These are phyloP conservation scores for Articulospora tetracladia DNA, from an alignment of 495 filamentous ascomycete genomes.

Conservation along the genomic window DNA sequence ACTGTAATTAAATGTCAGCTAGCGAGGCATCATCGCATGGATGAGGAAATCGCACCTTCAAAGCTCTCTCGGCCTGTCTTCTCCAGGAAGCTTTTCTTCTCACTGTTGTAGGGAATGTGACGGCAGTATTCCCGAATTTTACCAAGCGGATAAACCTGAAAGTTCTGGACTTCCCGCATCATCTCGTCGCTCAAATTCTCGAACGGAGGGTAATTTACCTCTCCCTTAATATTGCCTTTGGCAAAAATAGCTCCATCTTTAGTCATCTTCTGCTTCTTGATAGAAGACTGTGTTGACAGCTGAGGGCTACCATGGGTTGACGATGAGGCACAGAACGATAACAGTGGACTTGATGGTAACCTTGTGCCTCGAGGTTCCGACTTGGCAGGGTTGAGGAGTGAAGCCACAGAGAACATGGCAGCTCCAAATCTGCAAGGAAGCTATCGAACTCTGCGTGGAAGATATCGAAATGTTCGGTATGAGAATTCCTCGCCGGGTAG, in stretches of 20 bases:
- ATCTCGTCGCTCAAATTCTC: constrained; percentile 56
- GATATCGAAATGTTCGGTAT: constrained; percentile 14
- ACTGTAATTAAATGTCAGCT: constrained; percentile 47
- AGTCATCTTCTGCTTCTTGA: constrained; percentile 41
- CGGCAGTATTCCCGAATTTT: constrained; percentile 63
- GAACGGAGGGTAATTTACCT: constrained; percentile 63
- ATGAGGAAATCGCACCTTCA: constrained; percentile 57
- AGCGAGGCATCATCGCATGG: constrained; percentile 10
- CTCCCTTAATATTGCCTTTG: constrained; percentile 54
- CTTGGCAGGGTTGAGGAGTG: constrained; percentile 56
- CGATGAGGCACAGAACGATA: constrained; percentile 21
- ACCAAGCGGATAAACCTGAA: constrained; percentile 63
- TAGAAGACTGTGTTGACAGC: constrained; percentile 26
- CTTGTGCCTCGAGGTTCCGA: constrained; percentile 21
- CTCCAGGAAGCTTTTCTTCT: constrained; percentile 81
- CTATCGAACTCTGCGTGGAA: constrained; percentile 12
- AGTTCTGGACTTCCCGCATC: constrained; percentile 51
- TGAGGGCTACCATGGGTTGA: constrained; percentile 23
- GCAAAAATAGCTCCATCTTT: constrained; percentile 59
- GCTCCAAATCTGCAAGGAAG: constrained; percentile 24
- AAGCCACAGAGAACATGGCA: constrained; percentile 47
- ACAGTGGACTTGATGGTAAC: constrained; percentile 25
- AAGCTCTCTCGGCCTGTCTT: constrained; percentile 85
- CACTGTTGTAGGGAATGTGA: constrained; percentile 89
- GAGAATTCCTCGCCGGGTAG: constrained; percentile 14